Conservation (phyloP, 257 asterid genomes). For the Anisodus tanguticus region DNA sequence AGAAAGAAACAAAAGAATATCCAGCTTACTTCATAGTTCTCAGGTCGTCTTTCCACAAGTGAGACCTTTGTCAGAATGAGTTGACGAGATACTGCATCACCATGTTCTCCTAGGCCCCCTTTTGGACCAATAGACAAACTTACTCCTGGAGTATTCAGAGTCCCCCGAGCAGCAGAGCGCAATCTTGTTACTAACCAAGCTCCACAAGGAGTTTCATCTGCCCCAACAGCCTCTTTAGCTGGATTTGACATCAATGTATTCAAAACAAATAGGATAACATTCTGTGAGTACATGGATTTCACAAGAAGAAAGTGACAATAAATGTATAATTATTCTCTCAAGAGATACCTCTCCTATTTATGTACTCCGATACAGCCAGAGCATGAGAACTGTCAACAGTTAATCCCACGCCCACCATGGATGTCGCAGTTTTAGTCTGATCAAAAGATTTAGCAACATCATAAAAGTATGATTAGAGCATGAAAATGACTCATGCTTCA, state of each 20-base stretch:
- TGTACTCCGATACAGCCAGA: conserved; percentile 69
- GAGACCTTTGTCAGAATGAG: conserved; percentile 93
- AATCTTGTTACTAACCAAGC: conserved; percentile 95
- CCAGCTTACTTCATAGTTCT: conserved; percentile 91
- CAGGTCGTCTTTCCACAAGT: conserved; percentile 95
- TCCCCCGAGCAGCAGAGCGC: conserved; percentile 97
- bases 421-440: conserved; percentile 88
- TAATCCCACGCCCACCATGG: conserved; percentile 85
- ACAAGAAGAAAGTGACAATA: conserved; percentile 5
- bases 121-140: conserved; percentile 88
- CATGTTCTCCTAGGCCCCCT: conserved; percentile 95
- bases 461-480: background rate
- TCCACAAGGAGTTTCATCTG: conserved; percentile 94
- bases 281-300: background rate
- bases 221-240: conserved; percentile 98
- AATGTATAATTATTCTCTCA: conserved; percentile 27
- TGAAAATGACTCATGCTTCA: background rate
- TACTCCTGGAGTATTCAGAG: conserved; percentile 70
- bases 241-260: conserved; percentile 40
- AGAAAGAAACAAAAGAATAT: conserved; percentile 25
- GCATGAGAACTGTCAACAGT: conserved; percentile 78
- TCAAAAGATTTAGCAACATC: conserved; percentile 32
- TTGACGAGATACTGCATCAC: conserved; percentile 95
- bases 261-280: conserved; percentile 27
- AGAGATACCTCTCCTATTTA: conserved; percentile 81